Base-by-base conservation (phyloP, 2,329 filamentous ascomycete genomes). In the Fusarium udum region DNA sequence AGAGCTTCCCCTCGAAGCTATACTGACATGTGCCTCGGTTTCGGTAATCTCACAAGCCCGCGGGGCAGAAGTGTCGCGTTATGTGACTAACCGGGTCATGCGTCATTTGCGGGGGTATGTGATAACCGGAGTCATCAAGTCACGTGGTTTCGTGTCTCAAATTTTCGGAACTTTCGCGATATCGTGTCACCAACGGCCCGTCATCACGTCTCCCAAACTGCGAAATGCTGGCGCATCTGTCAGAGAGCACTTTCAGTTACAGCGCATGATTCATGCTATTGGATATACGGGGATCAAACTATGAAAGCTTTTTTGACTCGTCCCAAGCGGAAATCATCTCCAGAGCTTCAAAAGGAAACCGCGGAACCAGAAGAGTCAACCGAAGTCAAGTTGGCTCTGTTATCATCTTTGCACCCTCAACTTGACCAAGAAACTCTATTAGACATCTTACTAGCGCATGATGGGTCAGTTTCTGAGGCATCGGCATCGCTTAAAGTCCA, bases 361-460 rank as follows among this genome's bases (percentile, higher is more conserved):
- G 77, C 79, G 10, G 80, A 82, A 24, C 88, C 90, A 22, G 90
- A 95, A 22, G 93, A 97, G 52, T 91, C 93, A 3, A 99, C 96
- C 0, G 96, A 98, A 71, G 86, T 97, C 76, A 98, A 98, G 79
- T 84, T 99, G 20, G 95, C 95, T 3, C 85, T 97, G 4, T 84
- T 99, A 7, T 89, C 92, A 5, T 98, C 96, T 2, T 83, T 98
- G 0, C 88, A 95, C 73, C 90, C 93, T 0, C 79, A 85, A 2
- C 73, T 91, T 8, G 86, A 90, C 13, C 90, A 93, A 52, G 89
- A 92, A 40, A 85, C 87, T 0, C 85, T 98, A 2, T 87, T 99
- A 0, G 95, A 98, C 73, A 84, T 94, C 11, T 86, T 98, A 0
- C 85, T 97, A 2, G 91, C 90, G 1, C 91, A 93, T 67, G 89